phyloP scores from a whole-genome alignment of 169 alveolate species.

The Plasmodium blacklocki region DNA sequence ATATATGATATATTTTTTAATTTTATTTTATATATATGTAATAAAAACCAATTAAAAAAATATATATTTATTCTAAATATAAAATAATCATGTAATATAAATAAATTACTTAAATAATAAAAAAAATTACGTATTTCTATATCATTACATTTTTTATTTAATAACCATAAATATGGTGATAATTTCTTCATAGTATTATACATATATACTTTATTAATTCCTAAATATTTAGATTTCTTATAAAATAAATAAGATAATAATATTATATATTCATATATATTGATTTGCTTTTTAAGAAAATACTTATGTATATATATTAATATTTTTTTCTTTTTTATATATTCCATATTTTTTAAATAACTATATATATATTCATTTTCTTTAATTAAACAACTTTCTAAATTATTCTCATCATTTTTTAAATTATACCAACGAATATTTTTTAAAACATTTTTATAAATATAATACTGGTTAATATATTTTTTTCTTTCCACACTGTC shows the following conservation, averaged over 20 bases:
- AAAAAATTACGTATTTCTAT: slow-evolving; percentile 16
- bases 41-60: slow-evolving; percentile 43
- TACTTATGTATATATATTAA: slow-evolving; percentile 5
- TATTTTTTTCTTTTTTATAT: slow-evolving; percentile 7
- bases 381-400: slow-evolving; percentile 27
- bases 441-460: not conserved
- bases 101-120: slow-evolving; percentile 33
- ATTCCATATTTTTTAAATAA: slow-evolving; percentile 11
- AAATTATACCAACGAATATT: slow-evolving; percentile 7
- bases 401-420: not conserved
- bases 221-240: slow-evolving; percentile 54
- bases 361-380: slow-evolving; percentile 31
- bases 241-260: slow-evolving; percentile 39
- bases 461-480: not conserved
- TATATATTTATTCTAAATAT: slow-evolving; percentile 48
- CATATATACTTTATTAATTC: slow-evolving; percentile 38
- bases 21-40: slow-evolving; percentile 49
- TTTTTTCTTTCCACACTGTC: not conserved
- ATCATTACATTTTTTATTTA: slow-evolving; percentile 57
- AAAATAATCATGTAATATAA: slow-evolving; percentile 36
- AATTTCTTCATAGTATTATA: slow-evolving; percentile 61
- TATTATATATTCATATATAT: slow-evolving; percentile 48
- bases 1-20: slow-evolving; percentile 28
- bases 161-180: slow-evolving; percentile 20
- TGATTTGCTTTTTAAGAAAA: slow-evolving; percentile 32